A percentile compares a stretch with the other conserved stretches of the same genome.
Conservation (phyloP, 2,329 filamentous ascomycete species). For the Cercospora citrullina region DNA sequence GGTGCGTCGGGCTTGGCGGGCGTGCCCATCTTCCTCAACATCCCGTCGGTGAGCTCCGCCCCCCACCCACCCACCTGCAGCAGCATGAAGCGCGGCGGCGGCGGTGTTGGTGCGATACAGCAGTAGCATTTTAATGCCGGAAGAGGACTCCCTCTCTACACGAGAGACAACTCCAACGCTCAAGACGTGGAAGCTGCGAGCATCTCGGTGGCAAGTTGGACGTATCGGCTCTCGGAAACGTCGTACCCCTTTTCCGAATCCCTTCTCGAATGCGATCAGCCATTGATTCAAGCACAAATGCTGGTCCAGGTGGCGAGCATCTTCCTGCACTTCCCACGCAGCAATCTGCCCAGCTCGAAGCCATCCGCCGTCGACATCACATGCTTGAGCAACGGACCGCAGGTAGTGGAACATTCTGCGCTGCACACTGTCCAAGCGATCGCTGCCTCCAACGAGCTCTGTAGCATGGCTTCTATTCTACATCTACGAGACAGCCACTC, state of each 20-base stretch:
- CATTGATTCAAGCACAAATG: not conserved
- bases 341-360: not conserved
- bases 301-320: not conserved
- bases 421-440: not conserved
- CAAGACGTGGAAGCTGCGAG: not conserved
- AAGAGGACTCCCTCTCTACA: not conserved
- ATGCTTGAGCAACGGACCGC: not conserved
- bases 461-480: not conserved
- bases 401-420: not conserved
- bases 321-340: not conserved
- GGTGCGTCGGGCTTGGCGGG: too few relatives aligned
- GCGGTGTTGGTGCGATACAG: too few relatives aligned
- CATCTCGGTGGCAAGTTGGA: not conserved
- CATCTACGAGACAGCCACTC: not conserved
- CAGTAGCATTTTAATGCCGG: too few relatives aligned
- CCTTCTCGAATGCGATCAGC: not conserved
- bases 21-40: too few relatives aligned
- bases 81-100: too few relatives aligned
- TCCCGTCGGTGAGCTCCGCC: too few relatives aligned
- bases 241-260: not conserved
- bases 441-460: not conserved
- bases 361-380: not conserved
- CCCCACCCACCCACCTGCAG: too few relatives aligned
- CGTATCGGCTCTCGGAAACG: not conserved
- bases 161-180: not conserved